Evolutionary conservation across 2,329 filamentous ascomycete genomes (phyloP).

Genomic region (Cladosporium colombiae): DNA sequence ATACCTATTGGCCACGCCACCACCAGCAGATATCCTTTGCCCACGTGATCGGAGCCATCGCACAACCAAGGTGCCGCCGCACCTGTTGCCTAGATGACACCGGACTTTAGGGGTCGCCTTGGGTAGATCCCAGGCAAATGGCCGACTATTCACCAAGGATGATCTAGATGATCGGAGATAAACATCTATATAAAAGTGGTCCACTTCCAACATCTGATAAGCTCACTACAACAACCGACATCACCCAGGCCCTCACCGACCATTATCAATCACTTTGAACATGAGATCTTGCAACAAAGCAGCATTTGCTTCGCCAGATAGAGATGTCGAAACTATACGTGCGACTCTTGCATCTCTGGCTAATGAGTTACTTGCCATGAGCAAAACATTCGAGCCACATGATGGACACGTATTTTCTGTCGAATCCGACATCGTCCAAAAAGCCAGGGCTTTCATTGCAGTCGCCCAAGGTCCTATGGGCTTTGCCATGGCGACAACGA

Average conservation of each 20-base stretch:
- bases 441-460: slow-evolving; percentile 3
- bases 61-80: not conserved
- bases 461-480: slow-evolving; percentile 3
- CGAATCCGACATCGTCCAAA: not conserved
- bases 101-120: not conserved
- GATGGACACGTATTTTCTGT: not conserved
- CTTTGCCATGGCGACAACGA: not conserved
- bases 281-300: not conserved
- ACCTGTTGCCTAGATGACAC: too few relatives aligned
- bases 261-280: not conserved
- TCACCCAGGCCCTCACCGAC: not conserved
- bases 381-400: slow-evolving; percentile 5
- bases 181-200: not conserved
- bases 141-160: not conserved
- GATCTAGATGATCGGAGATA: not conserved
- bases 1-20: not conserved
- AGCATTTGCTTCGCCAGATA: not conserved
- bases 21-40: too few relatives aligned
- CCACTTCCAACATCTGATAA: not conserved
- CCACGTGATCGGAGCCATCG: not conserved
- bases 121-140: not conserved
- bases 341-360: not conserved
- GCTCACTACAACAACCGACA: not conserved
- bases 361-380: not conserved
- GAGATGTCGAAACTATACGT: not conserved